Conservation (phyloP, 257 asterid genomes). For the Solanum appendiculatum region DNA sequence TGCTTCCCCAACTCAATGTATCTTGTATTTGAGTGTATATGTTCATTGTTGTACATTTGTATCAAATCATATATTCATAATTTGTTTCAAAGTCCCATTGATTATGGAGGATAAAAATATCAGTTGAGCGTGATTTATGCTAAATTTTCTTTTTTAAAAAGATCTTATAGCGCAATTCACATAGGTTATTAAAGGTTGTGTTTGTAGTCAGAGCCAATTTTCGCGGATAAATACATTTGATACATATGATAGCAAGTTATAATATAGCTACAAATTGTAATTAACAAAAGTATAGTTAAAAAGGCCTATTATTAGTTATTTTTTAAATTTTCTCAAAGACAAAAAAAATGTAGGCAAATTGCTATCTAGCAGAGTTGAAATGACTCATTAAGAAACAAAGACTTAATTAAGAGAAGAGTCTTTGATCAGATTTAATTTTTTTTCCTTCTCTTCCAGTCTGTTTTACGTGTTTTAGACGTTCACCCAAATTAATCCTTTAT, state of each 20-base stretch:
- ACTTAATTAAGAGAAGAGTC: neutral
- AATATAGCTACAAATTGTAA: neutral
- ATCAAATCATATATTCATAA: too few relatives aligned
- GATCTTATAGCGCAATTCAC: too few relatives aligned
- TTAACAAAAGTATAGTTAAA: too few relatives aligned
- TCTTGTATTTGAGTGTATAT: too few relatives aligned
- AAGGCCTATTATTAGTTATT: neutral
- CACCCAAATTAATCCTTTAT: neutral
- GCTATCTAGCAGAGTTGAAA: neutral
- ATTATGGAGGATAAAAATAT: too few relatives aligned
- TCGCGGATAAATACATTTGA: neutral
- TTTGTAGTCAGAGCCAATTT: neutral
- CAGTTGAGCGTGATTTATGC: too few relatives aligned
- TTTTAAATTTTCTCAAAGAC: neutral
- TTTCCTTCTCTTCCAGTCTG: neutral
- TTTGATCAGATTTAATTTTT: neutral
- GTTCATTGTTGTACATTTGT: too few relatives aligned
- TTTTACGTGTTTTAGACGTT: neutral
- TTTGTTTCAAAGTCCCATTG: too few relatives aligned
- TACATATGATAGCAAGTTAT: too few relatives aligned
- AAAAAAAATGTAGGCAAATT: neutral
- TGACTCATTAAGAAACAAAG: neutral
- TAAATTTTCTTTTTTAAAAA: too few relatives aligned
- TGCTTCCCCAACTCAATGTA: too few relatives aligned
- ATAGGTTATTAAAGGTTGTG: too few relatives aligned